Conservation (phyloP, 2,329 filamentous ascomycete genomes). For the Fusarium succisae region DNA sequence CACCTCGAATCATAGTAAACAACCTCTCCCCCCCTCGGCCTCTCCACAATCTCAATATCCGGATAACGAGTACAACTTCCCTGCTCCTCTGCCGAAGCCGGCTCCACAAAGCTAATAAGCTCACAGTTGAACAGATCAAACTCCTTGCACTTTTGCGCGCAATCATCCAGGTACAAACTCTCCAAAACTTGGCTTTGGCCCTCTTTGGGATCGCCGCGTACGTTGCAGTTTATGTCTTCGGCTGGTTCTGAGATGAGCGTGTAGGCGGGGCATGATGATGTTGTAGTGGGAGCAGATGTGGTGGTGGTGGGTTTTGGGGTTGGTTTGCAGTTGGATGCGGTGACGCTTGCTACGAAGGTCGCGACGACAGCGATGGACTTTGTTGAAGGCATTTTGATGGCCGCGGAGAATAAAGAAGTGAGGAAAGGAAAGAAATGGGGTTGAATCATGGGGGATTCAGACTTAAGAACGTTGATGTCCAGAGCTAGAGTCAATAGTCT, state of each 20-base stretch:
- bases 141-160: not conserved
- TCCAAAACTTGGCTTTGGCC: not conserved
- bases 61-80: conserved; percentile 1
- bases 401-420: not conserved
- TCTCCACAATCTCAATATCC: not conserved
- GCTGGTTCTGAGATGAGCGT: not conserved
- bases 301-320: not conserved
- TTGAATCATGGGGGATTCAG: not conserved
- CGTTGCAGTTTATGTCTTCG: not conserved
- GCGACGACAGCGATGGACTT: conserved; percentile 11
- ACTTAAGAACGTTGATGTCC: not conserved
- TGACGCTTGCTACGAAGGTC: conserved; percentile 8
- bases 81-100: not conserved
- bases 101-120: not conserved
- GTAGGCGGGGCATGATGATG: not conserved
- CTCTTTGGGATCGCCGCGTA: not conserved
- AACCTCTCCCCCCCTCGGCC: not conserved
- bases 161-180: not conserved
- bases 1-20: conserved; percentile 5
- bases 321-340: not conserved
- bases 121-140: not conserved
- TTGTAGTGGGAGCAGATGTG: not conserved
- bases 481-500: not conserved
- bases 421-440: not conserved
- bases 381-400: conserved; percentile 8